These are phyloP conservation scores for Pyrenochaeta sp. DNA, from an alignment of 2,329 filamentous ascomycete genomes.

Conservation along the genomic window DNA sequence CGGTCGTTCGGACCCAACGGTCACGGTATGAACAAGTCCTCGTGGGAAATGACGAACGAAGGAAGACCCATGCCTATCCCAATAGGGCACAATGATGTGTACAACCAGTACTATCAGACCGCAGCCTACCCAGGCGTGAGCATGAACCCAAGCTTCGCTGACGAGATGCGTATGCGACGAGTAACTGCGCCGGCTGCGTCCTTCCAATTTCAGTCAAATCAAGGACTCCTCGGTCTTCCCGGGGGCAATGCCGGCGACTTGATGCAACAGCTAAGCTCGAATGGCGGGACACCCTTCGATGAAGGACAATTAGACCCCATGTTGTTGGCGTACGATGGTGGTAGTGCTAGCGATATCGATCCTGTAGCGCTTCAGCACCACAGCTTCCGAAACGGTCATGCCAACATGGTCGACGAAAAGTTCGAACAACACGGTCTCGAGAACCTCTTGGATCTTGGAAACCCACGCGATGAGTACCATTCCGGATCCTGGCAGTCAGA, in stretches of 20 bases:
- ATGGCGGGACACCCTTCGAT: constrained; percentile 40
- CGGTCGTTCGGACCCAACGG: constrained; percentile 38
- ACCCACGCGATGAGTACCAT: constrained; percentile 36
- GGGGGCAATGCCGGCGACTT: constrained; percentile 51
- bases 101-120: constrained; percentile 63
- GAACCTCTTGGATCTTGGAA: constrained; percentile 33
- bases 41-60: constrained; percentile 63
- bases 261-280: constrained; percentile 43
- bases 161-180: constrained; percentile 55
- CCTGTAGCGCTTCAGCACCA: constrained; percentile 30
- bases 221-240: constrained; percentile 48
- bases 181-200: constrained; percentile 40
- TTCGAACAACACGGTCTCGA: constrained; percentile 40
- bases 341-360: constrained; percentile 30
- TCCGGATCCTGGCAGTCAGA: constrained; percentile 49
- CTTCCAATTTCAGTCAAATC: constrained; percentile 43
- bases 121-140: constrained; percentile 53
- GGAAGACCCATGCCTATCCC: constrained; percentile 53
- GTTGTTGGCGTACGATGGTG: constrained; percentile 48
- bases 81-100: constrained; percentile 54
- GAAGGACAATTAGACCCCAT: constrained; percentile 53
- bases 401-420: constrained; percentile 39
- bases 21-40: constrained; percentile 53
- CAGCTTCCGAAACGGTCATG: constrained; percentile 43
- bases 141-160: constrained; percentile 33